phyloP scores from a whole-genome alignment of 139 green algal genomes.

The Micractinium conductrix region DNA sequence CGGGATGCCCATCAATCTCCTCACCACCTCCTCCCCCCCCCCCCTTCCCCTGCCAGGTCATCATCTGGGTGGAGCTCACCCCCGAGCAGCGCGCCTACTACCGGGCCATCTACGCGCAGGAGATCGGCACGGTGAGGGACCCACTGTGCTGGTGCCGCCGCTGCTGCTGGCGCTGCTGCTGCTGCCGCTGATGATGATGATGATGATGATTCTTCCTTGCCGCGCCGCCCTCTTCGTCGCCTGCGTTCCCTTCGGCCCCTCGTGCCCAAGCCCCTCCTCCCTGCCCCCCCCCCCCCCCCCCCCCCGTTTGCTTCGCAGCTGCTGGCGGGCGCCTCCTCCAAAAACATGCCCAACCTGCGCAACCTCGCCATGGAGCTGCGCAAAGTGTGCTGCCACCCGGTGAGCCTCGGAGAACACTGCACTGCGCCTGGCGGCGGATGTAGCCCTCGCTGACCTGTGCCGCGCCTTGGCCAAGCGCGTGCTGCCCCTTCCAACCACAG shows the following conservation, averaged over 20 bases:
- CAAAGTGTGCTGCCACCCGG: constrained; percentile 68
- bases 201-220: too few species aligned
- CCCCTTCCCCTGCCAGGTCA: constrained; percentile 24
- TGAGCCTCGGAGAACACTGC: constrained; percentile 1
- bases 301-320: constrained; percentile 31
- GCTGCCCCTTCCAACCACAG: too few species aligned
- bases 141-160: not conserved
- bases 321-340: constrained; percentile 56
- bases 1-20: too few species aligned
- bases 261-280: not conserved
- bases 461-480: too few species aligned
- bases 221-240: too few species aligned
- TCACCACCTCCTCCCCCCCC: not conserved
- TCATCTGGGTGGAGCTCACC: constrained; percentile 78
- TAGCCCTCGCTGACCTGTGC: not conserved
- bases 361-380: constrained; percentile 97
- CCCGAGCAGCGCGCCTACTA: constrained; percentile 85
- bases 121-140: constrained; percentile 54
- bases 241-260: too few species aligned
- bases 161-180: not conserved
- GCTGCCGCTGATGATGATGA: too few species aligned
- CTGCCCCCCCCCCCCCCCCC: too few species aligned
- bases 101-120: constrained; percentile 71
- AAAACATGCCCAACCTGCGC: constrained; percentile 78
- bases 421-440: too few species aligned